A percentile compares a stretch with the other conserved stretches of the same genome.
These are phyloP conservation scores for Gastrolobium bilobum DNA, from an alignment of 306 rosid genomes.

Conservation along the genomic window DNA sequence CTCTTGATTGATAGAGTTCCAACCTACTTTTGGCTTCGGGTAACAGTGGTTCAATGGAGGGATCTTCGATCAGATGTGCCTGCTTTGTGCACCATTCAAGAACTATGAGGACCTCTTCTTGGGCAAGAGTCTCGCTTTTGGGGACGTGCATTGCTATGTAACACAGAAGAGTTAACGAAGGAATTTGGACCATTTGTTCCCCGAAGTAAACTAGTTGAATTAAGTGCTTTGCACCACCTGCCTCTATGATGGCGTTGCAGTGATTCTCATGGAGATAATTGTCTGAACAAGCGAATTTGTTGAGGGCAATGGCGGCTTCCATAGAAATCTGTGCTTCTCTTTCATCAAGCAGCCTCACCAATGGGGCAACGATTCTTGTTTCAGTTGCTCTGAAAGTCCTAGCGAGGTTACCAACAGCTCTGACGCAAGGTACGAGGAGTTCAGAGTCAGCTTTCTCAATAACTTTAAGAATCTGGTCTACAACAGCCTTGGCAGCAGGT, in stretches of 20 bases:
- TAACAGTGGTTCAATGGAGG: constrained; percentile 49
- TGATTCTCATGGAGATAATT: constrained; percentile 78
- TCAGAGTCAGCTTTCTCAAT: constrained; percentile 53
- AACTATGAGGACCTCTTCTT: constrained; percentile 82
- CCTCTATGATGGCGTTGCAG: constrained; percentile 78
- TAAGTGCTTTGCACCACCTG: constrained; percentile 76
- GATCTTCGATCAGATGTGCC: constrained; percentile 54
- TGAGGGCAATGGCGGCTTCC: constrained; percentile 69
- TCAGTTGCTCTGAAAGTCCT: constrained; percentile 81
- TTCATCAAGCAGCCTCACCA: constrained; percentile 77
- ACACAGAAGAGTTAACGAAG: constrained; percentile 68
- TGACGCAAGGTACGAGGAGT: constrained; percentile 65
- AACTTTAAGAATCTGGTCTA: constrained; percentile 64
- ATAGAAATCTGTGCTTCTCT: constrained; percentile 55
- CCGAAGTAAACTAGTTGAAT: constrained; percentile 78
- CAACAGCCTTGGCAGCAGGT: constrained; percentile 77
- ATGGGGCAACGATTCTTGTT: constrained; percentile 65
- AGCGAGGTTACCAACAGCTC: constrained; percentile 71
- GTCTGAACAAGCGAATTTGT: constrained; percentile 71
- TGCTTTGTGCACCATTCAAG: constrained; percentile 83
- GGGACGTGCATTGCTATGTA: constrained; percentile 75
- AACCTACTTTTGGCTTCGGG: constrained; percentile 85
- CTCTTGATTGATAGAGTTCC: constrained; percentile 89
- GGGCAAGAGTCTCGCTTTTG: constrained; percentile 73
- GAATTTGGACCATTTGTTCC: constrained; percentile 69